phyloP scores from a whole-genome alignment of 1,284 basidiomycete species.

The Laetiporus sulphureus region DNA sequence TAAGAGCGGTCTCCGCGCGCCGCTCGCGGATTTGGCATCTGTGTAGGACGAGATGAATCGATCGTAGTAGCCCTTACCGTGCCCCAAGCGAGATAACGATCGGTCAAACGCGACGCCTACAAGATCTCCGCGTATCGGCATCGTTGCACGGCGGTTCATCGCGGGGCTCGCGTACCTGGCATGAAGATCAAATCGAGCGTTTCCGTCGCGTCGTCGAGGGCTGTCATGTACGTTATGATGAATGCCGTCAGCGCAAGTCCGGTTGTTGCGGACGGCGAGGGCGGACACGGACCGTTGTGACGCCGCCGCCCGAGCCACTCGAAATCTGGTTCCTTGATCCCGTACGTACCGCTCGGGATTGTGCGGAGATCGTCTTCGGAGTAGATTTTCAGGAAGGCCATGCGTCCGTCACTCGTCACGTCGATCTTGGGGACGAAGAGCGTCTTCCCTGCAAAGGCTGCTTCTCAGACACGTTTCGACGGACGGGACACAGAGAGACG shows the following conservation, averaged over 20 bases:
- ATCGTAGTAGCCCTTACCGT: constrained; percentile 80
- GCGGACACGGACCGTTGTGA: constrained; percentile 42
- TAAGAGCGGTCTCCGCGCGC: constrained; percentile 36
- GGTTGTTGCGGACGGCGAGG: constrained; percentile 4
- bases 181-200: constrained; percentile 60
- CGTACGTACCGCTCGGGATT: constrained; percentile 60
- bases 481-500: constrained; percentile 11
- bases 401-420: constrained; percentile 36
- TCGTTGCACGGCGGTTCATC: background rate
- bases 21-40: constrained; percentile 14
- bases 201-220: constrained; percentile 33
- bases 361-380: constrained; percentile 47
- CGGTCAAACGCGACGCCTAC: constrained; percentile 73
- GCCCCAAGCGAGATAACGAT: constrained; percentile 63
- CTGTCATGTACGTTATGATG: constrained; percentile 27
- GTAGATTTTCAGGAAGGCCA: constrained; percentile 64
- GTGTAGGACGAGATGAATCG: constrained; percentile 56
- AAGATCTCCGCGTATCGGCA: constrained; percentile 1
- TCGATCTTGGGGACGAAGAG: constrained; percentile 67
- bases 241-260: constrained; percentile 4
- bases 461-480: constrained; percentile 3
- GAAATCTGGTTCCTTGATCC: constrained; percentile 61
- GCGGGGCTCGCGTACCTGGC: constrained; percentile 42
- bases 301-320: constrained; percentile 38
- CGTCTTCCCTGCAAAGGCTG: constrained; percentile 41